These are phyloP conservation scores for Syncephalastrum racemosum DNA, from an alignment of 371 early-diverging fungal species.

Conservation along the genomic window DNA sequence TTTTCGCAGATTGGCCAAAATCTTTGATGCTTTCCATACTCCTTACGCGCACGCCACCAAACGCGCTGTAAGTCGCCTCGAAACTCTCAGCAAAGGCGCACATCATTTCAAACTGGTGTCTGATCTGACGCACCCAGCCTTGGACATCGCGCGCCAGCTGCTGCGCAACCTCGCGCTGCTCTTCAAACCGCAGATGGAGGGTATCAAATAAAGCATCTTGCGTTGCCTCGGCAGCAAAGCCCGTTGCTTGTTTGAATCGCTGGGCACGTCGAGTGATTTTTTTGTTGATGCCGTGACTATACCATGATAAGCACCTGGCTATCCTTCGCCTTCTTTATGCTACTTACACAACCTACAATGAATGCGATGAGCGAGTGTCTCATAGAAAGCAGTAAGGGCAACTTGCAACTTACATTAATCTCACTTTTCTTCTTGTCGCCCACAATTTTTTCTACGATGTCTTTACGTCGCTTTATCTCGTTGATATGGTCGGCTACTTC, in stretches of 20 bases:
- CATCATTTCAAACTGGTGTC: slow-evolving; percentile 59
- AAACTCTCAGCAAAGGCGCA: slow-evolving; percentile 54
- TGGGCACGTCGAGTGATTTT: slow-evolving; percentile 58
- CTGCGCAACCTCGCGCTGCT: slow-evolving; percentile 52
- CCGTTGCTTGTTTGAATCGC: slow-evolving; percentile 31
- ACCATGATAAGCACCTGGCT: background rate
- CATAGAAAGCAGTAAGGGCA: background rate
- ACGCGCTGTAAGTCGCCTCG: slow-evolving; percentile 59
- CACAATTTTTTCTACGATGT: slow-evolving; percentile 84
- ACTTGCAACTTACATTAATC: slow-evolving; percentile 50
- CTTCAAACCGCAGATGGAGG: slow-evolving; percentile 58
- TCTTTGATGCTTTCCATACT: slow-evolving; percentile 33
- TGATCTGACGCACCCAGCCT: slow-evolving; percentile 56
- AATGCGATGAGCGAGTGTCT: background rate
- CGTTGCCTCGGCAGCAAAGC: slow-evolving; percentile 44
- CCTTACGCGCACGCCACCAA: slow-evolving; percentile 42
- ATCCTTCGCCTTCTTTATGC: background rate
- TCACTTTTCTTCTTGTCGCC: slow-evolving; percentile 68
- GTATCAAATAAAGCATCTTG: slow-evolving; percentile 62
- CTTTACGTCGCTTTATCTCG: slow-evolving; percentile 83
- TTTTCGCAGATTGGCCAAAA: slow-evolving; percentile 26
- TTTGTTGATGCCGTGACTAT: slow-evolving; percentile 75
- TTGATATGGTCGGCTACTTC: slow-evolving; percentile 82
- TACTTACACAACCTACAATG: slow-evolving; percentile 43
- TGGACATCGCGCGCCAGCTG: slow-evolving; percentile 57